A percentile compares a stretch with the other conserved stretches of the same genome.
Conservation (phyloP, 495 filamentous ascomycete species). For the Penicillium atrosanguineum region DNA sequence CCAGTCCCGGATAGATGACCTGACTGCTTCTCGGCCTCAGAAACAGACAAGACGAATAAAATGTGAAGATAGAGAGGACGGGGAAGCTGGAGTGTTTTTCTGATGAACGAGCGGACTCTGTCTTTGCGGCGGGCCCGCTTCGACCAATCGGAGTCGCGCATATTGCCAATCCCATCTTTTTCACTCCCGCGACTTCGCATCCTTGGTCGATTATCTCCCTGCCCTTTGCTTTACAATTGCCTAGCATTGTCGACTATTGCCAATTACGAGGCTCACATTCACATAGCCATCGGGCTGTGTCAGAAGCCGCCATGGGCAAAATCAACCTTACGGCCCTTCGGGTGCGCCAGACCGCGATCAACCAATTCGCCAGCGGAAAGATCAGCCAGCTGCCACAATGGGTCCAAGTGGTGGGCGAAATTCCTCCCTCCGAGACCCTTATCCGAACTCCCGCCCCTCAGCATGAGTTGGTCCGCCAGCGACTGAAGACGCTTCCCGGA, state of each 20-base stretch:
- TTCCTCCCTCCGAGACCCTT: slow-evolving; percentile 78
- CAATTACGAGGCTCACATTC: not conserved
- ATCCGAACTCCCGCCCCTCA: slow-evolving; percentile 66
- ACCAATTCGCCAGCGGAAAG: slow-evolving; percentile 52
- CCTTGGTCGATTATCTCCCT: slow-evolving; percentile 2
- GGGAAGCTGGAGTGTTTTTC: slow-evolving; percentile 24
- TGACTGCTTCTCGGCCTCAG: slow-evolving; percentile 14
- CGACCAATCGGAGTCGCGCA: slow-evolving; percentile 41
- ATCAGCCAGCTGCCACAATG: slow-evolving; percentile 62
- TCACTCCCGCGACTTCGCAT: slow-evolving; percentile 23
- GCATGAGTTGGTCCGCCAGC: slow-evolving; percentile 55
- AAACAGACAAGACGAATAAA: slow-evolving; percentile 10
- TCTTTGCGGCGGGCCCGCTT: slow-evolving; percentile 40
- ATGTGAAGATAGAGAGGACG: slow-evolving; percentile 1
- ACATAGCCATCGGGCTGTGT: not conserved
- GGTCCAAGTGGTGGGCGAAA: slow-evolving; percentile 67
- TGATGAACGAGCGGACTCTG: slow-evolving; percentile 29
- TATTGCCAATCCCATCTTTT: slow-evolving; percentile 41
- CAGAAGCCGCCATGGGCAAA: slow-evolving; percentile 54
- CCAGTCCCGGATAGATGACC: slow-evolving; percentile 14
- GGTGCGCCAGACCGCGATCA: slow-evolving; percentile 65
- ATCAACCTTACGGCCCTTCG: slow-evolving; percentile 70
- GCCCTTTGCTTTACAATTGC: not conserved
- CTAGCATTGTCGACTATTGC: not conserved
- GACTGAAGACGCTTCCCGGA: slow-evolving; percentile 40